These are phyloP conservation scores for Saccharomyces eubayanus DNA, from an alignment of 805 yeast genomes.

Conservation along the genomic window DNA sequence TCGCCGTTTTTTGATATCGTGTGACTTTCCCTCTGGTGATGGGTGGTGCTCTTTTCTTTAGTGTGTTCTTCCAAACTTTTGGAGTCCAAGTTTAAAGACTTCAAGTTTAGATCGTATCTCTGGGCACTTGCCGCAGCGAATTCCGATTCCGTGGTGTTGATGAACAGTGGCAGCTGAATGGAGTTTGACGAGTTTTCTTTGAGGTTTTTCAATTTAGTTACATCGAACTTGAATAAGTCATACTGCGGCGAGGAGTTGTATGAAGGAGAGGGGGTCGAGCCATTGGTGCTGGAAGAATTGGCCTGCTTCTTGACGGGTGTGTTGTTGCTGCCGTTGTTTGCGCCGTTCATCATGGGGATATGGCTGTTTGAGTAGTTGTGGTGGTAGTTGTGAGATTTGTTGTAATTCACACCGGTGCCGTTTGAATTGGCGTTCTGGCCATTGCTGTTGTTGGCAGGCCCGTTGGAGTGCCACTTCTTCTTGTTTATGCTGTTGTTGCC, in stretches of 20 bases:
- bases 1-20: background rate
- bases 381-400: constrained; percentile 12
- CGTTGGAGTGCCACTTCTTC: constrained; percentile 2
- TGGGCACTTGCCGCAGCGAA: constrained; percentile 27
- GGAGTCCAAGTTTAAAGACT: constrained; percentile 1
- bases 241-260: constrained; percentile 4
- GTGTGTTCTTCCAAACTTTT: background rate
- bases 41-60: background rate
- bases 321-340: background rate
- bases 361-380: constrained; percentile 8
- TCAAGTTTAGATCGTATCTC: constrained; percentile 16
- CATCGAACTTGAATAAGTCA: constrained; percentile 23
- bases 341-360: background rate
- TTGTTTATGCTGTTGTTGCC: constrained; percentile 2
- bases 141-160: constrained; percentile 25
- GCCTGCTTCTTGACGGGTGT: background rate
- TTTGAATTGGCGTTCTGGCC: constrained; percentile 2
- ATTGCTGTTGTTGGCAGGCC: constrained; percentile 3
- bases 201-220: constrained; percentile 10
- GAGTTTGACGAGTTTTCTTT: constrained; percentile 1
- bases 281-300: constrained; percentile 6
- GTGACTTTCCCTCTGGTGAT: background rate
- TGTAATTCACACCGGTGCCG: background rate
- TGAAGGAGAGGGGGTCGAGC: background rate
- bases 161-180: constrained; percentile 24